These are phyloP conservation scores for Dryas octopetala DNA, from an alignment of 306 rosid species.

Conservation along the genomic window DNA sequence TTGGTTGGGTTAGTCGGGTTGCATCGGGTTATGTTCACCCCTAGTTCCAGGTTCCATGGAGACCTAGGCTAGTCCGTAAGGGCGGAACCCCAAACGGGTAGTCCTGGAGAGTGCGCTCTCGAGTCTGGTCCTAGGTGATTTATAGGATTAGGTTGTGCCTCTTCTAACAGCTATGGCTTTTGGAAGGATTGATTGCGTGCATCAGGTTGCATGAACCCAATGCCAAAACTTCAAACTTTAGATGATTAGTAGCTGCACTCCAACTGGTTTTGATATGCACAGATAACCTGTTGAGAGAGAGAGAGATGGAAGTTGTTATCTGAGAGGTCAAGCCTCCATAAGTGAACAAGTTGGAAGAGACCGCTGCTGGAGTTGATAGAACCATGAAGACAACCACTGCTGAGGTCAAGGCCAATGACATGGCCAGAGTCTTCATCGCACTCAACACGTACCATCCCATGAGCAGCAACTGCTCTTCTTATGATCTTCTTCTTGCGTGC, in stretches of 20 bases:
- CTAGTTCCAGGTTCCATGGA: too few species aligned
- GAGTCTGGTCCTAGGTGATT: too few species aligned
- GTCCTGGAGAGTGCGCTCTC: too few species aligned
- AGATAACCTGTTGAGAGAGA: conserved; percentile 7
- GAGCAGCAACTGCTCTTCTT: conserved; percentile 4
- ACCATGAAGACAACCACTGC: conserved; percentile 16
- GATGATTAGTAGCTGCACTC: conserved; percentile 2
- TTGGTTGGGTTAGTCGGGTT: too few species aligned
- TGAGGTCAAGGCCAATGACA: conserved; percentile 14
- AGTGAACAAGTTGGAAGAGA: conserved; percentile 19
- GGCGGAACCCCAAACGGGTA: too few species aligned
- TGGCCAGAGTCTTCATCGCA: conserved; percentile 11
- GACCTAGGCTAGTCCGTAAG: too few species aligned
- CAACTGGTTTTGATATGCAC: neutral
- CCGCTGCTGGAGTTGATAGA: conserved; percentile 16
- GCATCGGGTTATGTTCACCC: too few species aligned
- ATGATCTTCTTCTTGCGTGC: neutral
- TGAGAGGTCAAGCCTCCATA: conserved; percentile 28
- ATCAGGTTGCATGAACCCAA: conserved; percentile 10
- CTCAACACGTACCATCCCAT: conserved; percentile 10
- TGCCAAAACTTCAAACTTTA: neutral
- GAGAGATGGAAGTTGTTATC: conserved; percentile 18
- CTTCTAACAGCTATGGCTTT: too few species aligned
- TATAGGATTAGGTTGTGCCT: too few species aligned
- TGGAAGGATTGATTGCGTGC: too few species aligned